A percentile compares a stretch with the other conserved stretches of the same genome.
Conservation (phyloP, 2,329 filamentous ascomycete genomes). For the Endothia cerciana region DNA sequence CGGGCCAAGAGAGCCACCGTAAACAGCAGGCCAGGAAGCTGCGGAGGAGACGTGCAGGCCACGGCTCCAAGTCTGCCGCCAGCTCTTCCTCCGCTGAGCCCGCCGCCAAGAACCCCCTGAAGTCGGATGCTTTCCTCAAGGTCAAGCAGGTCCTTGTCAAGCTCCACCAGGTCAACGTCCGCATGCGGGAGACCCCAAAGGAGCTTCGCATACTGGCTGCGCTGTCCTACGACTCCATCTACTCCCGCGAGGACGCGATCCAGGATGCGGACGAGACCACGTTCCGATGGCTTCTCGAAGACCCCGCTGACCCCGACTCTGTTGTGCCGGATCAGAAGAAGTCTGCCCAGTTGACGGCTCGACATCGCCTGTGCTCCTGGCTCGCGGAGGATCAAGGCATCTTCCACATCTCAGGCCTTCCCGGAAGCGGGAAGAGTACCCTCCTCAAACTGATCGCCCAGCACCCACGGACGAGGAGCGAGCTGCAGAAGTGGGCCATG, state of each 20-base stretch:
- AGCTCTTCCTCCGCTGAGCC: neutral
- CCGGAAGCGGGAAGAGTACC: constrained; percentile 28
- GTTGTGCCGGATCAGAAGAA: neutral
- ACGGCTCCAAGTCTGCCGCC: neutral
- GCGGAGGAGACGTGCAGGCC: neutral
- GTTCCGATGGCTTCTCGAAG: constrained; percentile 32
- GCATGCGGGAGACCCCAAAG: neutral
- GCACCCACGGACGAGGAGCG: constrained; percentile 1
- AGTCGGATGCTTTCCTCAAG: neutral
- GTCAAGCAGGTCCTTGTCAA: neutral
- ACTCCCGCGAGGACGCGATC: constrained; percentile 31
- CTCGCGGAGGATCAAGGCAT: neutral
- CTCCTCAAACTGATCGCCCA: constrained; percentile 28
- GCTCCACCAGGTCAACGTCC: neutral
- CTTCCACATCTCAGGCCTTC: constrained; percentile 27
- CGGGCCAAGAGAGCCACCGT: neutral
- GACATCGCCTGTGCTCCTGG: constrained; percentile 1
- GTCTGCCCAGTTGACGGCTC: neutral
- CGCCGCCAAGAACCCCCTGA: neutral
- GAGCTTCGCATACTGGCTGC: neutral
- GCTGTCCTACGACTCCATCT: constrained; percentile 25
- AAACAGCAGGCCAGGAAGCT: neutral
- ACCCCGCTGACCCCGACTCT: constrained; percentile 10
- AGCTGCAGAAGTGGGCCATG: constrained; percentile 22
- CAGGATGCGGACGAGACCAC: constrained; percentile 30